Percentiles rank a stretch among this genome's conserved stretches.
Conservation (phyloP, 202 grass and related monocot genomes). For the Carex arenaria region DNA sequence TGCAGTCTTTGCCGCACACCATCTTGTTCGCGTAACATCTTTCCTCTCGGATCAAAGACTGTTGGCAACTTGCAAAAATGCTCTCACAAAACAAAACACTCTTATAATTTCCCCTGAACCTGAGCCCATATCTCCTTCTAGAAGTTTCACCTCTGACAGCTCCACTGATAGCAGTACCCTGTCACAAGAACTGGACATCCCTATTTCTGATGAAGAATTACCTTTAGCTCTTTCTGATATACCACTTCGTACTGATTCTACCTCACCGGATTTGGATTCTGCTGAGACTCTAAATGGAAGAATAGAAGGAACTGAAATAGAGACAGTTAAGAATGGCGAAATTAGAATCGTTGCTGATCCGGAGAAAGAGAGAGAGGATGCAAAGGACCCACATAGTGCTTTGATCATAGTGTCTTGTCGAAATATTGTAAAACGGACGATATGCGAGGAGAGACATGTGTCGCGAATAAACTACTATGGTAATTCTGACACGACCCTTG, state of each 20-base stretch:
- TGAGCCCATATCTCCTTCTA: slow-evolving; percentile 16
- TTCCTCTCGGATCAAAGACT: slow-evolving; percentile 91
- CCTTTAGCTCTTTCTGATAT: slow-evolving; percentile 16
- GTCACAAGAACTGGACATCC: slow-evolving; percentile 25
- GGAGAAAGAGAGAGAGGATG: slow-evolving; percentile 30
- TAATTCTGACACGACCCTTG: slow-evolving; percentile 70
- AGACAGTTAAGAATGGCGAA: not conserved
- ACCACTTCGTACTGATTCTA: slow-evolving; percentile 16
- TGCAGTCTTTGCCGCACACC: slow-evolving; percentile 94
- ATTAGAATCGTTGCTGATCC: slow-evolving; percentile 10
- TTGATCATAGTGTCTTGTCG: slow-evolving; percentile 72
- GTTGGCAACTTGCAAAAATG: slow-evolving; percentile 48
- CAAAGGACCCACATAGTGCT: slow-evolving; percentile 56
- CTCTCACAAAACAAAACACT: slow-evolving; percentile 28
- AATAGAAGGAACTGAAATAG: not conserved
- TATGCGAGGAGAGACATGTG: slow-evolving; percentile 84
- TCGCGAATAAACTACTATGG: slow-evolving; percentile 95
- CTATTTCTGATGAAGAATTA: slow-evolving; percentile 33
- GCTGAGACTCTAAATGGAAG: not conserved
- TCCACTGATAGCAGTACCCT: slow-evolving; percentile 20
- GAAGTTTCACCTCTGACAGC: slow-evolving; percentile 32
- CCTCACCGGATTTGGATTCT: not conserved
- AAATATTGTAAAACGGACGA: slow-evolving; percentile 60
- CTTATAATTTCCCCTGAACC: slow-evolving; percentile 24
- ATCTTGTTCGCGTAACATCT: slow-evolving; percentile 90